phyloP scores from a whole-genome alignment of 768 basidiomycete genomes.

The Mycena rosella region DNA sequence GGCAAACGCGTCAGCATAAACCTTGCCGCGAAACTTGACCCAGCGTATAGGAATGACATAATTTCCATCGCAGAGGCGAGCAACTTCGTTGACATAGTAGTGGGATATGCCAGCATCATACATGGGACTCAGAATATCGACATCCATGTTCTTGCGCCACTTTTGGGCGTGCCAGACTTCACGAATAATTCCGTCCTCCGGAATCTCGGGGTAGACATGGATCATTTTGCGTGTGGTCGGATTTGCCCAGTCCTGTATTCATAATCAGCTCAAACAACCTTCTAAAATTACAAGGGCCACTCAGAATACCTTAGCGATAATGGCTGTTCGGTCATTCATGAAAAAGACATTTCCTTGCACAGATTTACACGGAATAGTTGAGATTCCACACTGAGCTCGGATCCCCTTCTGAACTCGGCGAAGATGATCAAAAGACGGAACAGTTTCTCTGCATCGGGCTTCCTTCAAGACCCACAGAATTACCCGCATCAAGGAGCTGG shows the following conservation, averaged over 20 bases:
- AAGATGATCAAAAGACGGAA: constrained; percentile 24
- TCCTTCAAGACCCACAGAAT: no score
- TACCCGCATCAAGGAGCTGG: constrained; percentile 21
- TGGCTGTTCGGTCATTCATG: constrained; percentile 24
- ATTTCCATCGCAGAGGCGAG: constrained; percentile 6
- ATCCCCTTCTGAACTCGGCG: constrained; percentile 16
- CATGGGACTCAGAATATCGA: constrained; percentile 25
- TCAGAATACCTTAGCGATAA: constrained; percentile 17
- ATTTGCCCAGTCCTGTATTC: constrained; percentile 9
- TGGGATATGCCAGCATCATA: constrained; percentile 9
- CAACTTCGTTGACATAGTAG: constrained; percentile 26
- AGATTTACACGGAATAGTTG: no score
- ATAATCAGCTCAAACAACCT: neutral
- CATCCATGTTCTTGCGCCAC: constrained; percentile 19
- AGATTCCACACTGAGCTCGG: constrained; percentile 15
- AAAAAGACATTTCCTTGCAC: no score
- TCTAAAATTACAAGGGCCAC: no score
- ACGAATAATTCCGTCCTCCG: constrained; percentile 7
- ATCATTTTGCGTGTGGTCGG: neutral
- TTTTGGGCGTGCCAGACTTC: constrained; percentile 16
- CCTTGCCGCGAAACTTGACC: neutral
- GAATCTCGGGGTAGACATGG: constrained; percentile 17
- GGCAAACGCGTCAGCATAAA: constrained; percentile 19
- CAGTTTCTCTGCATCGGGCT: constrained; percentile 4
- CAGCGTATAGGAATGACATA: no score